Evolutionary conservation across 495 filamentous ascomycete species (phyloP).

Genomic region (Trichoderma erinaceum): DNA sequence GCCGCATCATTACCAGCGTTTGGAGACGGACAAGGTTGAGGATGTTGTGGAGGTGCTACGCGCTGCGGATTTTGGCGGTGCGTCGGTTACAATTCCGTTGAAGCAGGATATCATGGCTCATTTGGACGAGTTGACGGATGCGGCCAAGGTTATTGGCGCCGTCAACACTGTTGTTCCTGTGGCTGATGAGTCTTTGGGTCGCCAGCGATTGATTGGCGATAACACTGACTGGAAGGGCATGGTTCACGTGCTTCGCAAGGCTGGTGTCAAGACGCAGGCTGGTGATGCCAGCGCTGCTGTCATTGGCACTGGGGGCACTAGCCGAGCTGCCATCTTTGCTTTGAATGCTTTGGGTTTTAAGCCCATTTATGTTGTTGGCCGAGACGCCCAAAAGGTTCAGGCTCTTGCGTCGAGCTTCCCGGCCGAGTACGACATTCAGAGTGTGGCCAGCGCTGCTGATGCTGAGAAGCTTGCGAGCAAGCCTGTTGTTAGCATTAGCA

Average conservation of each 20-base stretch:
- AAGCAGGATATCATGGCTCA: conserved; percentile 83
- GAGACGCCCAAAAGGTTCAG: conserved; percentile 60
- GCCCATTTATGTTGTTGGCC: conserved; percentile 82
- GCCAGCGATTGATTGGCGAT: conserved; percentile 60
- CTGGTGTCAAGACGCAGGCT: conserved; percentile 47
- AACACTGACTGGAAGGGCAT: conserved; percentile 99
- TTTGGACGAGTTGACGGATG: conserved; percentile 70
- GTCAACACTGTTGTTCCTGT: conserved; percentile 82
- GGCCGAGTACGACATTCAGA: conserved; percentile 61
- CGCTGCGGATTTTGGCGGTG: conserved; percentile 75
- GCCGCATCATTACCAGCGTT: conserved; percentile 76
- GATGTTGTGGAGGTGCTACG: conserved; percentile 64
- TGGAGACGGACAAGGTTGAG: conserved; percentile 64
- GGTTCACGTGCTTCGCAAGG: conserved; percentile 68
- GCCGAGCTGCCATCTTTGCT: conserved; percentile 84
- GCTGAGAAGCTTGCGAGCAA: conserved; percentile 40
- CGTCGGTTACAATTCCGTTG: conserved; percentile 90
- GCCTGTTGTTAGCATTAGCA: conserved; percentile 75
- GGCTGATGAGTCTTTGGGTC: no score
- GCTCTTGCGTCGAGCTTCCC: conserved; percentile 69
- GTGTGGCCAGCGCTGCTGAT: conserved; percentile 50
- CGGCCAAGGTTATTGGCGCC: conserved; percentile 79
- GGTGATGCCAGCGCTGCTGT: conserved; percentile 55
- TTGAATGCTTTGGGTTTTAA: conserved; percentile 75
- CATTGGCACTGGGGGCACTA: conserved; percentile 85